Conservation (phyloP, 2,329 filamentous ascomycete species). For the Cladosporium sp. region DNA sequence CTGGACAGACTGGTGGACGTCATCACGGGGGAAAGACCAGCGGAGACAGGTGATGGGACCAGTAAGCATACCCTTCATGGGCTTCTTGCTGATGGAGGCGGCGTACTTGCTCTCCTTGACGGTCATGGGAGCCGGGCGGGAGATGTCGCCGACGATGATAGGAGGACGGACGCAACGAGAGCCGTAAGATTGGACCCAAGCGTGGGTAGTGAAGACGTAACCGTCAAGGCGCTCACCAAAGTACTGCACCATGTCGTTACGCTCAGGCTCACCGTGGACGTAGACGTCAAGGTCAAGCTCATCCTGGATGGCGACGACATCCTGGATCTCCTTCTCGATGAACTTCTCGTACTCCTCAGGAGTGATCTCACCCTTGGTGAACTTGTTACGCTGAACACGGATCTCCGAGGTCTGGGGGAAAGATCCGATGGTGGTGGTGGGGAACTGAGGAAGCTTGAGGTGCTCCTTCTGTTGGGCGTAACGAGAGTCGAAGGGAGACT, state of each 20-base stretch:
- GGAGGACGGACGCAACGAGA: conserved; percentile 97
- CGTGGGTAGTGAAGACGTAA: conserved; percentile 98
- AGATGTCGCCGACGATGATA: conserved; percentile 98
- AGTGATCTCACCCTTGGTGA: conserved; percentile 97
- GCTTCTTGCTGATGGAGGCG: conserved; percentile 91
- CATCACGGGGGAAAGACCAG: conserved; percentile 99
- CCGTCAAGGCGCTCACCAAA: conserved; percentile 96
- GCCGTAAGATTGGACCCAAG: conserved; percentile 97
- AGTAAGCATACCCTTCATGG: conserved; percentile 99
- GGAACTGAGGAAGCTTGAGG: conserved; percentile 93
- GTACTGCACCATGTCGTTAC: conserved; percentile 99
- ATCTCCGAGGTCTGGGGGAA: conserved; percentile 99
- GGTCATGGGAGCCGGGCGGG: conserved; percentile 93
- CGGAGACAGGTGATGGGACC: conserved; percentile 97
- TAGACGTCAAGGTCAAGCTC: conserved; percentile 96
- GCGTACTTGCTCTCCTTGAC: conserved; percentile 99
- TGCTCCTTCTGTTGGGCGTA: conserved; percentile 85
- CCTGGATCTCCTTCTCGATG: conserved; percentile 97
- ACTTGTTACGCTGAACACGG: conserved; percentile 92
- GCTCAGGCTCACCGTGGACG: conserved; percentile 98
- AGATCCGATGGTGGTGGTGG: conserved; percentile 97
- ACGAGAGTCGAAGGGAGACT: conserved; percentile 80
- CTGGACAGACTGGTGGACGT: conserved; percentile 98
- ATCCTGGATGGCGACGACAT: conserved; percentile 94
- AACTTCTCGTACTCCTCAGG: conserved; percentile 93